These are phyloP conservation scores for Thelonectria blattea DNA, from an alignment of 2,329 filamentous ascomycete genomes.

Conservation along the genomic window DNA sequence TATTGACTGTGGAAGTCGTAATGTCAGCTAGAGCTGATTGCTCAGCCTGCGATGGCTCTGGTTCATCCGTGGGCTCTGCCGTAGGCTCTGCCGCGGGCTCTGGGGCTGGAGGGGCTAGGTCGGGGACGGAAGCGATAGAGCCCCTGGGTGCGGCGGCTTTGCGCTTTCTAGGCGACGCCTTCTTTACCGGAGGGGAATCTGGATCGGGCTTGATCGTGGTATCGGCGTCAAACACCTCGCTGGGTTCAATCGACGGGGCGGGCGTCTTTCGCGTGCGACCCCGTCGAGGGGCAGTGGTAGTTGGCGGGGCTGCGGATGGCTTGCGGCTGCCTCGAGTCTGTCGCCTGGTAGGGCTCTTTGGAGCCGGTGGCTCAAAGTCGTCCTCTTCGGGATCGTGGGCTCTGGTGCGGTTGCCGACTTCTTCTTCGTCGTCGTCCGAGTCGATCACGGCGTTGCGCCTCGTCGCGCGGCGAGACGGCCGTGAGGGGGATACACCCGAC, in stretches of 20 bases:
- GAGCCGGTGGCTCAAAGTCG: constrained; percentile 79
- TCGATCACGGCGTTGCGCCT: constrained; percentile 79
- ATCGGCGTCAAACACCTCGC: constrained; percentile 45
- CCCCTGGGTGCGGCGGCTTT: constrained; percentile 60
- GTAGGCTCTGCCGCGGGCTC: constrained; percentile 49
- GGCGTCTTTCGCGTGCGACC: constrained; percentile 52
- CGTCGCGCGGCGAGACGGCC: constrained; percentile 52
- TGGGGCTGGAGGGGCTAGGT: constrained; percentile 51
- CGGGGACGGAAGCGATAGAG: constrained; percentile 49
- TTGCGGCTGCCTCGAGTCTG: constrained; percentile 50
- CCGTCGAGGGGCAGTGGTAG: constrained; percentile 53
- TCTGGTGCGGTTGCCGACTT: constrained; percentile 60
- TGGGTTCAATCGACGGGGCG: constrained; percentile 41
- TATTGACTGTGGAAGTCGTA: constrained; percentile 69
- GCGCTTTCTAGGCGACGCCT: constrained; percentile 68
- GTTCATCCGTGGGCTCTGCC: constrained; percentile 60
- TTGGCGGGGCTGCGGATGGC: constrained; percentile 53
- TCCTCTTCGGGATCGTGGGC: constrained; percentile 69
- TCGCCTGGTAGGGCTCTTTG: constrained; percentile 59
- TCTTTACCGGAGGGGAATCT: constrained; percentile 43
- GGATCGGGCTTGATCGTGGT: constrained; percentile 42
- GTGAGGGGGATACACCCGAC: constrained; percentile 44
- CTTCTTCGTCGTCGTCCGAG: constrained; percentile 75
- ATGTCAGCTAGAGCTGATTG: constrained; percentile 74
- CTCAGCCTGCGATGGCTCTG: constrained; percentile 58